These are phyloP conservation scores for Vaccinium macrocarpon DNA, from an alignment of 148 eudicot species.

Conservation along the genomic window DNA sequence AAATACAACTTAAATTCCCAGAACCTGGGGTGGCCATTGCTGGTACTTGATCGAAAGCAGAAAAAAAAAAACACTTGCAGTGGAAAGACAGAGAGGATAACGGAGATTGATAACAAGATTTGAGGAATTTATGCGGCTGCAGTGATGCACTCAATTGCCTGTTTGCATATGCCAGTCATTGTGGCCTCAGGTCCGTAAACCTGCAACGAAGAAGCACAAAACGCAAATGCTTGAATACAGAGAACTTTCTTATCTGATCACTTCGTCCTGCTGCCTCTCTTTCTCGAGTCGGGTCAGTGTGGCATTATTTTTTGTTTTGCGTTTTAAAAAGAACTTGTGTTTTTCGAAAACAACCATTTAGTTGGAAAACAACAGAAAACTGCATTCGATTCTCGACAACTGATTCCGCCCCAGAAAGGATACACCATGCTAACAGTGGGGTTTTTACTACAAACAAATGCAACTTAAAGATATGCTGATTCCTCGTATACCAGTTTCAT, in stretches of 20 bases:
- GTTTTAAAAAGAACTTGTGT: neutral
- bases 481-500: neutral
- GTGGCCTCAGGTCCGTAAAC: conserved; percentile 96
- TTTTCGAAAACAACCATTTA: neutral
- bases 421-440: neutral
- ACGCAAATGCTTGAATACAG: neutral
- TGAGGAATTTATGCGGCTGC: conserved; percentile 53
- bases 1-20: neutral
- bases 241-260: neutral
- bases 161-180: conserved; percentile 98
- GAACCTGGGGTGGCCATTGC: neutral
- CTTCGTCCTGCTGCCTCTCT: neutral
- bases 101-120: neutral
- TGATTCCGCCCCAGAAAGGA: neutral
- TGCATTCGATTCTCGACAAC: neutral
- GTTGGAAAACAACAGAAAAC: neutral
- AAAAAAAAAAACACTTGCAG: neutral
- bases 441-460: neutral
- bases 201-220: conserved; percentile 29
- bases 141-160: conserved; percentile 85
- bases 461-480: neutral
- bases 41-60: neutral
- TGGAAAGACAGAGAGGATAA: conserved; percentile 17
- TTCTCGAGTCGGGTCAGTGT: neutral
- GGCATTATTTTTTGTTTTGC: neutral